phyloP scores from a whole-genome alignment of 768 basidiomycete species.

The Dictyophora rubrovolvata region DNA sequence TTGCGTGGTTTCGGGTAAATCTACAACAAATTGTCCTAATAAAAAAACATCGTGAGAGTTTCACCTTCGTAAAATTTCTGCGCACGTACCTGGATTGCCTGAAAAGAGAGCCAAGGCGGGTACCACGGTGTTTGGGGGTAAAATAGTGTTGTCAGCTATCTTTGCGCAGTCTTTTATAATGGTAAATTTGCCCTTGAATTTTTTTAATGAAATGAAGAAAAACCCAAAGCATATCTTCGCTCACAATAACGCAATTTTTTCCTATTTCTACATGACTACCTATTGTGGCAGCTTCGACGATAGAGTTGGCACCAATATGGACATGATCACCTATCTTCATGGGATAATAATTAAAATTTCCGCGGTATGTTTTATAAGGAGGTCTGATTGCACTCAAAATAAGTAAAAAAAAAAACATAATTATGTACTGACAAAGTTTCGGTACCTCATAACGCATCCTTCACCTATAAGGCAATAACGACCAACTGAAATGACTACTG shows the following conservation, averaged over 20 bases:
- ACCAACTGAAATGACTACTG: conserved; percentile 88
- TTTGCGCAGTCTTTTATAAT: conserved; percentile 94
- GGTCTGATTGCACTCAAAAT: conserved; percentile 35
- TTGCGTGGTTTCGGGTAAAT: conserved; percentile 89
- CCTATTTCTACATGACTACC: conserved; percentile 93
- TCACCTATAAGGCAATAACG: conserved; percentile 90
- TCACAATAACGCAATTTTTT: conserved; percentile 87
- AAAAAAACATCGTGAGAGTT: conserved; percentile 2
- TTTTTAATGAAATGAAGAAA: background rate
- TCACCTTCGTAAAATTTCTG: background rate
- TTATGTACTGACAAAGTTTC: background rate
- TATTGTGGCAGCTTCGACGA: conserved; percentile 91
- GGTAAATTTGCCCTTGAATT: conserved; percentile 78
- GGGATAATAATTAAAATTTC: conserved; percentile 93
- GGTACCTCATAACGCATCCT: conserved; percentile 76
- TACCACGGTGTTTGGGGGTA: conserved; percentile 88
- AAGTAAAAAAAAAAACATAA: background rate
- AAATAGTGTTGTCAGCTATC: conserved; percentile 79
- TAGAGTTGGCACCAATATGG: conserved; percentile 78
- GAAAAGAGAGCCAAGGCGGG: conserved; percentile 78
- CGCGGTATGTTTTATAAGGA: conserved; percentile 83
- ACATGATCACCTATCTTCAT: conserved; percentile 97
- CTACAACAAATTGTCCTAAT: conserved; percentile 68
- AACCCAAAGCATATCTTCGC: conserved; percentile 19
- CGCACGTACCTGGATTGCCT: conserved; percentile 73